Evolutionary conservation across 805 yeast species (phyloP).

Genomic region (Yarrowia osloensis): DNA sequence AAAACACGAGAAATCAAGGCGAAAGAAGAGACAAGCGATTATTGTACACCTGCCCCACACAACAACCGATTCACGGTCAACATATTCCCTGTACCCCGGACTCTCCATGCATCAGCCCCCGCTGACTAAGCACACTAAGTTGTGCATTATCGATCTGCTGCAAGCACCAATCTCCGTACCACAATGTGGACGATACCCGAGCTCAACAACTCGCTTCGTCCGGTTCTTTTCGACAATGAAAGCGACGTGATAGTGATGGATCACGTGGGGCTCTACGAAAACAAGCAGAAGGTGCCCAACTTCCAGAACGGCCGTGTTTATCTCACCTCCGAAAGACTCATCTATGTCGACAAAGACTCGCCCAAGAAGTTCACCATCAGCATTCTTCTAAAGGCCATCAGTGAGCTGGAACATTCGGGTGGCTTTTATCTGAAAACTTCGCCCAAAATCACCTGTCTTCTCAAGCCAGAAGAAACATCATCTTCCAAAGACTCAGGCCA

Average conservation of each 20-base stretch:
- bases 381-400: constrained; percentile 50
- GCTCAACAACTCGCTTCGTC: constrained; percentile 20
- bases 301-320: constrained; percentile 78
- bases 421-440: constrained; percentile 70
- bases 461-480: constrained; percentile 42
- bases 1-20: too few species aligned
- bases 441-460: constrained; percentile 60
- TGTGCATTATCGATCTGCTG: neutral
- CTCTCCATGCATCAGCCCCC: too few species aligned
- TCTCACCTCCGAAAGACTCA: constrained; percentile 69
- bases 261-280: constrained; percentile 72
- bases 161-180: neutral
- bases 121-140: constrained; percentile 2
- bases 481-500: neutral
- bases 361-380: constrained; percentile 51
- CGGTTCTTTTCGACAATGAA: constrained; percentile 44
- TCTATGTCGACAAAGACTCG: constrained; percentile 62
- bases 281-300: constrained; percentile 59
- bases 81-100: too few species aligned
- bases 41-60: too few species aligned
- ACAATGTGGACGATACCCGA: constrained; percentile 24
- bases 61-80: too few species aligned
- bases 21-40: too few species aligned
- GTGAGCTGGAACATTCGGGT: constrained; percentile 43
- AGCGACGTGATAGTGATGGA: constrained; percentile 55